Conservation (phyloP, 164 flowering plant genomes). For the Hamamelis virginiana region DNA sequence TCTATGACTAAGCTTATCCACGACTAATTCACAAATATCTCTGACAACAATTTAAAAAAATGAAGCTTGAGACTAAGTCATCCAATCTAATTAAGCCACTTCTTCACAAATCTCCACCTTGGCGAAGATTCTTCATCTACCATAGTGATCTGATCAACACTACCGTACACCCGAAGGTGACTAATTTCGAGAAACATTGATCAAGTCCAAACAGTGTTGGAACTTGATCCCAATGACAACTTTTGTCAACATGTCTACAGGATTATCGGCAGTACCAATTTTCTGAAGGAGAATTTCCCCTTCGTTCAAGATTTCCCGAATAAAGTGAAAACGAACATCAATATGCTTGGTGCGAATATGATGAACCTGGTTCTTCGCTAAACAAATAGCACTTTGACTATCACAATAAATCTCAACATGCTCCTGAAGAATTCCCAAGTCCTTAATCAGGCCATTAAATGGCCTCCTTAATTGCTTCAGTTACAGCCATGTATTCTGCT, state of each 20-base stretch:
- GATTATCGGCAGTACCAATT: neutral
- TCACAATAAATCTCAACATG: neutral
- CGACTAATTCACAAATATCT: too few relatives aligned
- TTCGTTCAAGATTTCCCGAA: neutral
- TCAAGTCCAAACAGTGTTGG: too few relatives aligned
- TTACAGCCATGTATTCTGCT: neutral
- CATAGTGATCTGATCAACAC: too few relatives aligned
- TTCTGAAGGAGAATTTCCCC: neutral
- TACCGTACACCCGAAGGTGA: too few relatives aligned
- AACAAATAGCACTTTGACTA: constrained; percentile 4
- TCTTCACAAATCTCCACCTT: too few relatives aligned
- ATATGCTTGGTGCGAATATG: neutral
- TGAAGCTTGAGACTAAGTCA: too few relatives aligned
- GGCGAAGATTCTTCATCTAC: too few relatives aligned
- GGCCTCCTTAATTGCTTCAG: neutral
- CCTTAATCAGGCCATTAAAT: neutral
- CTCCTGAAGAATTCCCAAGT: neutral
- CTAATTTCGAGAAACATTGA: too few relatives aligned
- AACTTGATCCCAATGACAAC: neutral
- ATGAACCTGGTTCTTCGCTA: constrained; percentile 13
- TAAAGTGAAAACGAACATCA: constrained; percentile 5
- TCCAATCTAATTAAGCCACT: too few relatives aligned
- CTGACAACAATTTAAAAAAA: too few relatives aligned
- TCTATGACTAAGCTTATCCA: too few relatives aligned
- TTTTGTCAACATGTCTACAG: constrained; percentile 5